Conservation (phyloP, 2,329 filamentous ascomycete genomes). For the Plectosphaerella cucumerina region DNA sequence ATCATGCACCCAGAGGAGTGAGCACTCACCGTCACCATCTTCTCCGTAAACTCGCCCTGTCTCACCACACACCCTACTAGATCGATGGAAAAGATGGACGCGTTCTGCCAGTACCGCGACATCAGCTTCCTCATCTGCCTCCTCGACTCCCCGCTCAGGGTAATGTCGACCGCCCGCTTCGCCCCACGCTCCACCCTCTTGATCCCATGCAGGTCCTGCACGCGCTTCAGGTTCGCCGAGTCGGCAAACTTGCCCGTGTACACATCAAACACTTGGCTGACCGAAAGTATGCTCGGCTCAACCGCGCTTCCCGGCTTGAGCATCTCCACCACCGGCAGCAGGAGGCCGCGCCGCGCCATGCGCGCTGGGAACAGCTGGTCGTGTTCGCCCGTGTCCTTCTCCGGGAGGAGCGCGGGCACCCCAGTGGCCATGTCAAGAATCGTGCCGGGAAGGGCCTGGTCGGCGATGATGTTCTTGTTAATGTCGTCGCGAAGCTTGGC, state of each 20-base stretch:
- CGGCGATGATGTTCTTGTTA: slow-evolving; percentile 32
- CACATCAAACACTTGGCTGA: slow-evolving; percentile 6
- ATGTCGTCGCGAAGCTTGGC: slow-evolving; percentile 55
- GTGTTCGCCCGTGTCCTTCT: neutral
- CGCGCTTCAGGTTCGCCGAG: slow-evolving; percentile 3
- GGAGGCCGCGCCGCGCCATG: slow-evolving; percentile 8
- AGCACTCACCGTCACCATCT: slow-evolving; percentile 12
- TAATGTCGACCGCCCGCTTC: slow-evolving; percentile 2
- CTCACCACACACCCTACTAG: slow-evolving; percentile 35
- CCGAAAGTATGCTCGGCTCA: slow-evolving; percentile 4
- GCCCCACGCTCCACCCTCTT: neutral
- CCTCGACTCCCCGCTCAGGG: slow-evolving; percentile 16
- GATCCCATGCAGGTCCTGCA: slow-evolving; percentile 4
- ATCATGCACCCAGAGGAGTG: neutral
- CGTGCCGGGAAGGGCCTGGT: slow-evolving; percentile 55
- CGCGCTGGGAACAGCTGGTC: slow-evolving; percentile 10
- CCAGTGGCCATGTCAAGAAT: slow-evolving; percentile 45
- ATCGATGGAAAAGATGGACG: slow-evolving; percentile 30
- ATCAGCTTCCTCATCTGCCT: slow-evolving; percentile 33
- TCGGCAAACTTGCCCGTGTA: slow-evolving; percentile 11
- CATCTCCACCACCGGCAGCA: slow-evolving; percentile 5
- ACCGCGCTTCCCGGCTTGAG: neutral
- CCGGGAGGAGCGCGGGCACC: neutral
- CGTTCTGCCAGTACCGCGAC: slow-evolving; percentile 36
- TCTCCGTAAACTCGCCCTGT: slow-evolving; percentile 35